These are phyloP conservation scores for Trichoderma simmonsii DNA, from an alignment of 2,329 filamentous ascomycete genomes.

Conservation along the genomic window DNA sequence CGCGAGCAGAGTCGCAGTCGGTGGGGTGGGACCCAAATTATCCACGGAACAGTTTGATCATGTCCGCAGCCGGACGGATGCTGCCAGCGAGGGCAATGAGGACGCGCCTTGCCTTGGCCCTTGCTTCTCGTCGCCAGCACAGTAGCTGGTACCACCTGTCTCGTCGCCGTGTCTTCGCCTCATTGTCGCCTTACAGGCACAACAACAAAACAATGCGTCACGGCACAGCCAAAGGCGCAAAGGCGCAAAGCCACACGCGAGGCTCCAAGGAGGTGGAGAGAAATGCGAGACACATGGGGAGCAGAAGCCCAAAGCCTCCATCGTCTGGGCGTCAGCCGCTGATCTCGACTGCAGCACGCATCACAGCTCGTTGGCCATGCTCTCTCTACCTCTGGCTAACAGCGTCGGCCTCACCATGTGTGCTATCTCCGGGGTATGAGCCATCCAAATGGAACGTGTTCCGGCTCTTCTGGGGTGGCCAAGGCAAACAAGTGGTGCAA, in stretches of 20 bases:
- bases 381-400: not conserved
- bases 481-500: not conserved
- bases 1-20: slow-evolving; percentile 1
- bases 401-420: not conserved
- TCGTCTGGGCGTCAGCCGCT: not conserved
- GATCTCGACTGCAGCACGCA: not conserved
- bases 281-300: not conserved
- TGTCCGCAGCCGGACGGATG: slow-evolving; percentile 15
- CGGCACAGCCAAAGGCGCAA: not conserved
- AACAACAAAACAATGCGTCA: not conserved
- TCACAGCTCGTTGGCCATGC: not conserved
- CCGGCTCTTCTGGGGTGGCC: not conserved
- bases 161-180: not conserved
- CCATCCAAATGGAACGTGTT: not conserved
- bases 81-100: not conserved
- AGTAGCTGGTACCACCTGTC: not conserved
- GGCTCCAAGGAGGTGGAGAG: not conserved
- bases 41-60: slow-evolving; percentile 1
- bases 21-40: slow-evolving; percentile 11
- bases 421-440: not conserved
- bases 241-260: not conserved
- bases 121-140: not conserved
- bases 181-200: not conserved
- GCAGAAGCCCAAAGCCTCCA: not conserved
- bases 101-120: not conserved